Conservation (phyloP, 768 basidiomycete genomes). For the Suillus occidentalis region DNA sequence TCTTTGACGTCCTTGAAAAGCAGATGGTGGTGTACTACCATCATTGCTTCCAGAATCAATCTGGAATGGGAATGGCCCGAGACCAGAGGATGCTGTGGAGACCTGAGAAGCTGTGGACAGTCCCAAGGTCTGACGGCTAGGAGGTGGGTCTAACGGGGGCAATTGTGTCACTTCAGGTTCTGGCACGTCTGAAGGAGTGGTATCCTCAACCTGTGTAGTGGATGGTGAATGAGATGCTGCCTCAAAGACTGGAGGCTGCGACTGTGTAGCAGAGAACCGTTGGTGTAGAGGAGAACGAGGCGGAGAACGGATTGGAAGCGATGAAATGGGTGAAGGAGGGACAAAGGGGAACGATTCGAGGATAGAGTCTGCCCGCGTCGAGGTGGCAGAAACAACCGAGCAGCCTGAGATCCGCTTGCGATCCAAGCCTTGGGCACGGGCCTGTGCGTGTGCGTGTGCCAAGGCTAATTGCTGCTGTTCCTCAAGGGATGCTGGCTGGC, state of each 20-base stretch:
- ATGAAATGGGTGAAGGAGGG: slow-evolving; percentile 87
- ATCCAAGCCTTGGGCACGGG: slow-evolving; percentile 52
- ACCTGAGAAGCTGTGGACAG: slow-evolving; percentile 76
- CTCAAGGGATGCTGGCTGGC: slow-evolving; percentile 40
- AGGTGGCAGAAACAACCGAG: slow-evolving; percentile 65
- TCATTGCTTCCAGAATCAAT: slow-evolving; percentile 63
- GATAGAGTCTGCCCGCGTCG: slow-evolving; percentile 79
- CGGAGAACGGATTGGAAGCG: slow-evolving; percentile 71
- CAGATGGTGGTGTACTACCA: slow-evolving; percentile 31
- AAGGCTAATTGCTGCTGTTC: slow-evolving; percentile 69
- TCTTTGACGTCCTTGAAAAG: slow-evolving; percentile 52
- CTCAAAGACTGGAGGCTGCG: slow-evolving; percentile 5
- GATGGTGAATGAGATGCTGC: slow-evolving; percentile 2
- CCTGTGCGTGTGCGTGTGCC: slow-evolving; percentile 60
- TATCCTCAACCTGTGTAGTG: background rate
- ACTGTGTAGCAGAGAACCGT: slow-evolving; percentile 43
- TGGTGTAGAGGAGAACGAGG: slow-evolving; percentile 71
- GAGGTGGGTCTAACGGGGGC: slow-evolving; percentile 44
- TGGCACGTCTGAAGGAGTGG: slow-evolving; percentile 16
- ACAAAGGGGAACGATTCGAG: slow-evolving; percentile 88
- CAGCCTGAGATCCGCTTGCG: slow-evolving; percentile 59
- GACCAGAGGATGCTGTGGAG: slow-evolving; percentile 76
- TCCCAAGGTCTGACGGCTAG: slow-evolving; percentile 61
- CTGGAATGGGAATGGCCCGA: slow-evolving; percentile 85
- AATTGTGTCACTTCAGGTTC: slow-evolving; percentile 35